Evolutionary conservation across 441 rosid species (phyloP), one percentile per base, ranked within the genome.

Genomic region (Heliophila coronopifolia): DNA sequence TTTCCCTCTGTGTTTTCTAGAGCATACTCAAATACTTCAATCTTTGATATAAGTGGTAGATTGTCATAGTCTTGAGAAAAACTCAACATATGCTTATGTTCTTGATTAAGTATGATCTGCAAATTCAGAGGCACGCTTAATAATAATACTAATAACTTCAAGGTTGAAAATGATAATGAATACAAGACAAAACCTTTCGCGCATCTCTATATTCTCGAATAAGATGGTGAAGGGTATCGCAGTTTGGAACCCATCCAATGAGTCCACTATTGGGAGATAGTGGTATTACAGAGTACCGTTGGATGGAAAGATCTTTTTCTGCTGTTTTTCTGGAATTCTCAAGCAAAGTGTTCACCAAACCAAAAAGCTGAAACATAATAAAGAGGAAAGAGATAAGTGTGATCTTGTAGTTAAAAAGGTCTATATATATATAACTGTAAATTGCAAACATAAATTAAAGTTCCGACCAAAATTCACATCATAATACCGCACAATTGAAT

Each of bases 181-280:
- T 51, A 19, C 28, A 45, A 40, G 26, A 57, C 66, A 11, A 50
- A n/a, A 93, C 99, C 93, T 85, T 89, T 73, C 97, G 74, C 10
- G 93, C 91, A 74, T 93, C 99, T 61, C 97, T 77, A 72, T 84
- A 89, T 64, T 93, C 99, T 56, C 84, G 74, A 68, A 93, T 93
- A 63, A 93, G 97, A 1, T 80, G 77, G 78, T 93, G 95, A 14
- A 93, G 78, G 50, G 99, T 93, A 71, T 93, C 99, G 36, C 99
- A 93, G 68, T 86, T 72, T 22, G 97, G 96, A 63, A 93, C 99
- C 97, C 99, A 93, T 61, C 65, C 97, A 36, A 93, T 93, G 61
- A 93, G 77, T 52, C 97, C 99, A 64, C 95, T 93, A 63, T 93
- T 93, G 58, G 99, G 85, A 71, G 97, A 93, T 51, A 93, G 70